Percentiles rank a stretch among this genome's conserved stretches.
Conservation (phyloP, 805 yeast genomes). For the Lachancea quebecensis region DNA sequence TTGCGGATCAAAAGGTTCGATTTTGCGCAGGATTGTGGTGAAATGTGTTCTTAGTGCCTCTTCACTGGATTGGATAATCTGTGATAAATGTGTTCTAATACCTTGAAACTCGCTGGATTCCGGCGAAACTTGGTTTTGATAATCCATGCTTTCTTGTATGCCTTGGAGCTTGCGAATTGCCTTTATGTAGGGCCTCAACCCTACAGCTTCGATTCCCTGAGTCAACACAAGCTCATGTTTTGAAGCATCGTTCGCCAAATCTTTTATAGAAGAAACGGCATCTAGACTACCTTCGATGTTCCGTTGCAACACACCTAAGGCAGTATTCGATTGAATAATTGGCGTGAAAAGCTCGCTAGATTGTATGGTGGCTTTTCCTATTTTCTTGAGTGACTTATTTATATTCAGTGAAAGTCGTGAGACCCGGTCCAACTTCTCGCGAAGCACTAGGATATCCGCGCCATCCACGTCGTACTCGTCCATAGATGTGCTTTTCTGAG, state of each 20-base stretch:
- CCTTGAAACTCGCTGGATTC: slow-evolving; percentile 51
- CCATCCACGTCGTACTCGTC: slow-evolving; percentile 54
- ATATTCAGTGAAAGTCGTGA: slow-evolving; percentile 50
- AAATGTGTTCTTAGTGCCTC: slow-evolving; percentile 45
- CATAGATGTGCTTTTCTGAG: neutral
- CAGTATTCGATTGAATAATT: slow-evolving; percentile 54
- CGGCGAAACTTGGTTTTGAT: slow-evolving; percentile 18
- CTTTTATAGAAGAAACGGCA: slow-evolving; percentile 42
- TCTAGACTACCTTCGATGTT: slow-evolving; percentile 51
- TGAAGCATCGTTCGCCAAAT: slow-evolving; percentile 42
- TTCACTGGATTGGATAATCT: slow-evolving; percentile 52
- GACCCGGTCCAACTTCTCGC: slow-evolving; percentile 61
- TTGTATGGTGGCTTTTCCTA: slow-evolving; percentile 31
- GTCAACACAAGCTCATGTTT: slow-evolving; percentile 34
- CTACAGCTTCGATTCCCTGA: slow-evolving; percentile 29
- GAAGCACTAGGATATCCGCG: slow-evolving; percentile 76
- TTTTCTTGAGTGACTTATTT: slow-evolving; percentile 44
- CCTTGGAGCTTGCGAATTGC: slow-evolving; percentile 40
- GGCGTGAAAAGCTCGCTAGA: slow-evolving; percentile 55
- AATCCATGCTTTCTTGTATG: slow-evolving; percentile 39
- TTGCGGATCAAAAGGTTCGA: slow-evolving; percentile 41
- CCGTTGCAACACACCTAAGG: slow-evolving; percentile 45
- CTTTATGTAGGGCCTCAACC: slow-evolving; percentile 33
- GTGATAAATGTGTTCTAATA: slow-evolving; percentile 52
- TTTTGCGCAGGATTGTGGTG: slow-evolving; percentile 36